Conservation (phyloP, 257 asterid genomes). For the Scutellaria baicalensis region DNA sequence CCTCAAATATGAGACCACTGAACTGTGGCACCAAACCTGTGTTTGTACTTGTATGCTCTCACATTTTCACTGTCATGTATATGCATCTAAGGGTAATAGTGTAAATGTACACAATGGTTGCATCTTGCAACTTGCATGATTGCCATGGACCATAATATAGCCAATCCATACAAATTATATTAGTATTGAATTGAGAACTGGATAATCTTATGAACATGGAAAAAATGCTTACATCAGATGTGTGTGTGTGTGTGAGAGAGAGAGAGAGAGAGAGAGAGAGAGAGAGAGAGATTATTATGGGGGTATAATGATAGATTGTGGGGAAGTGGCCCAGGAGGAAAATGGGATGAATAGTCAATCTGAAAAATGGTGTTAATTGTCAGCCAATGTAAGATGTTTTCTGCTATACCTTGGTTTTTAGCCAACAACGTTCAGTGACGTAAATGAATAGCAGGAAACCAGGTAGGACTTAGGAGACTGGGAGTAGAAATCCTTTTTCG, state of each 20-base stretch:
- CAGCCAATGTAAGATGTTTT: conserved; percentile 26
- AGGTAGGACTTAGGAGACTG: conserved; percentile 13
- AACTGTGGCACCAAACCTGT: conserved; percentile 32
- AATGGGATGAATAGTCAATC: conserved; percentile 29
- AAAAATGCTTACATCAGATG: conserved; percentile 21
- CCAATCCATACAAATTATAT: conserved; percentile 3
- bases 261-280: conserved; percentile 2
- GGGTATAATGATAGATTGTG: conserved; percentile 32
- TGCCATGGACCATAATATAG: conserved; percentile 16
- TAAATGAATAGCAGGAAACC: conserved; percentile 26
- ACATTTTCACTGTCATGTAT: conserved; percentile 11
- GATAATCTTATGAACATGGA: conserved; percentile 18
- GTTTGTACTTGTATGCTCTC: conserved; percentile 19
- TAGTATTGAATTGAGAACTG: conserved; percentile 13
- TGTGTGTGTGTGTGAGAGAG: conserved; percentile 1
- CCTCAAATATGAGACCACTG: conserved; percentile 37
- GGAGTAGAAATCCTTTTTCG: conserved; percentile 27
- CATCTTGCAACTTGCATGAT: conserved; percentile 10
- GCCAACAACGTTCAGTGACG: conserved; percentile 24
- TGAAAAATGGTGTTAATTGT: conserved; percentile 25
- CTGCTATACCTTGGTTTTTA: conserved; percentile 18
- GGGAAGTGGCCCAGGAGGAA: conserved; percentile 14
- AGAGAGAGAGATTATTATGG: conserved; percentile 15
- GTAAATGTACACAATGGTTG: conserved; percentile 19
- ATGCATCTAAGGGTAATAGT: conserved; percentile 9